Evolutionary conservation across 192 early-diverging fungal genomes (phyloP).

Genomic region (Martensiomyces pterosporus): DNA sequence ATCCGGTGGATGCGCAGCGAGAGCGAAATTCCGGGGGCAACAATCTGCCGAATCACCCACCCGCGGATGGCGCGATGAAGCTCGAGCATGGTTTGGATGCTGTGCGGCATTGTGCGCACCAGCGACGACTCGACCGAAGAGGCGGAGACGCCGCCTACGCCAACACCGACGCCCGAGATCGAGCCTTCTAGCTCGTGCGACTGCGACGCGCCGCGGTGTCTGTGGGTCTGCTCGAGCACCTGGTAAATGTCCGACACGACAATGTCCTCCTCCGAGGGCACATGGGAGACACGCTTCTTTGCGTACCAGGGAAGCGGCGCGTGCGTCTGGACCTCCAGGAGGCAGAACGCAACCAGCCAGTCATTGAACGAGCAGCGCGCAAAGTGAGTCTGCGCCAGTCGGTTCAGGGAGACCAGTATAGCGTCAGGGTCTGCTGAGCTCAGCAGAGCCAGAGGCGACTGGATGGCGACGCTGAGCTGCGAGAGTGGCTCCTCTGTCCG

Average conservation of each 20-base stretch:
- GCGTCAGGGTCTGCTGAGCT: constrained; percentile 25
- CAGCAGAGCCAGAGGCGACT: constrained; percentile 33
- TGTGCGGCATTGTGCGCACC: constrained; percentile 56
- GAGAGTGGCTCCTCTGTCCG: constrained; percentile 12
- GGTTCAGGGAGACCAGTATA: constrained; percentile 39
- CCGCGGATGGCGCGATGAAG: constrained; percentile 65
- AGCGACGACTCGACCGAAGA: constrained; percentile 54
- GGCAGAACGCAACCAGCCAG: constrained; percentile 48
- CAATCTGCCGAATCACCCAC: constrained; percentile 63
- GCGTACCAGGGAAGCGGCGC: constrained; percentile 51
- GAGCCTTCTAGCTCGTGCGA: constrained; percentile 7
- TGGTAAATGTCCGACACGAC: constrained; percentile 63
- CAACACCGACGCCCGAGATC: constrained; percentile 12
- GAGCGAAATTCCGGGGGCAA: constrained; percentile 44
- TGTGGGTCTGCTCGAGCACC: constrained; percentile 55
- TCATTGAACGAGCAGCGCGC: constrained; percentile 48
- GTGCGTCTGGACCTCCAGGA: constrained; percentile 50
- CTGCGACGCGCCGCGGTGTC: constrained; percentile 22
- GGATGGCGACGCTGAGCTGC: constrained; percentile 14
- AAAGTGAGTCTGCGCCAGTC: constrained; percentile 46
- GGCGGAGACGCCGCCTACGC: constrained; percentile 14
- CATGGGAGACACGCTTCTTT: constrained; percentile 36
- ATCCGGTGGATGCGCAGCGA: constrained; percentile 55
- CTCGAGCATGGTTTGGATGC: constrained; percentile 61
- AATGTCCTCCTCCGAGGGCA: constrained; percentile 56